A percentile compares a stretch with the other conserved stretches of the same genome.
phyloP scores from a whole-genome alignment of 1,284 basidiomycete species.

The Athelia sp. region DNA sequence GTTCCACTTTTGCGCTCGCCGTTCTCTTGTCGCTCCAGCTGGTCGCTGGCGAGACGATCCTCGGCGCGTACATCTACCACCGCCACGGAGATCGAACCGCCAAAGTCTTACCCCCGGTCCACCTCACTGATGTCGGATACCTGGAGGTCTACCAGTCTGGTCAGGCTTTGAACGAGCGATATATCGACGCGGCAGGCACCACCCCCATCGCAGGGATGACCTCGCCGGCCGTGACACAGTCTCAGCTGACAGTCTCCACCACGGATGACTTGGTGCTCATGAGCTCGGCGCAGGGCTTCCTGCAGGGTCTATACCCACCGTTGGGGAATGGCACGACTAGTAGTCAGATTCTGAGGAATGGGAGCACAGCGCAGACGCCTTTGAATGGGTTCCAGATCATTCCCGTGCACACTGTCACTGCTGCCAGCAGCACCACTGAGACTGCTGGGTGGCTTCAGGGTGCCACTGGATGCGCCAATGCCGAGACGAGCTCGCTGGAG shows the following conservation, averaged over 20 bases:
- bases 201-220: not conserved
- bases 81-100: not conserved
- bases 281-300: not conserved
- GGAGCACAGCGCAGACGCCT: not conserved
- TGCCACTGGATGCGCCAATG: not conserved
- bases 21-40: not conserved
- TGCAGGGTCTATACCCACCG: not conserved
- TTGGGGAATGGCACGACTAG: not conserved
- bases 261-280: not conserved
- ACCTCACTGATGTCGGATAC: not conserved
- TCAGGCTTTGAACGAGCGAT: not conserved
- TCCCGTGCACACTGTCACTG: not conserved
- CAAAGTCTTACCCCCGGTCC: not conserved
- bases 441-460: not conserved
- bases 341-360: not conserved
- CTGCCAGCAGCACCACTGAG: not conserved
- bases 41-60: not conserved
- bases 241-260: not conserved
- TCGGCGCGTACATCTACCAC: not conserved
- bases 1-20: not conserved
- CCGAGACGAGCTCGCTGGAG: not conserved
- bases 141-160: not conserved
- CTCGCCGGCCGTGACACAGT: not conserved
- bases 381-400: not conserved
- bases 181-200: not conserved